phyloP scores from a whole-genome alignment of 352 stramenopile genomes.

The Pythium utonaiense region DNA sequence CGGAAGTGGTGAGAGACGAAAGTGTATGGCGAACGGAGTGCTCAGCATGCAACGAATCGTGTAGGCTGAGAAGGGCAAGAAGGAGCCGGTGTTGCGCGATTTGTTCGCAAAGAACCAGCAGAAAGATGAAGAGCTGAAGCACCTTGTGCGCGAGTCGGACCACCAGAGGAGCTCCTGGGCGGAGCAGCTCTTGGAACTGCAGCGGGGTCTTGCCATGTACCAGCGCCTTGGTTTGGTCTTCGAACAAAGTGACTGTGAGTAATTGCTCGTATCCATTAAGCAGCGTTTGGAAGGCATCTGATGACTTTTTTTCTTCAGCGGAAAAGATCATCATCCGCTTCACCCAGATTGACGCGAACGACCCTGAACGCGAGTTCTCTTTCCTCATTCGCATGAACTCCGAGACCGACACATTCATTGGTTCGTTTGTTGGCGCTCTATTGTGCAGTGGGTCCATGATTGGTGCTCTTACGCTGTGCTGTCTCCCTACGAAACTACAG shows the following conservation, averaged over 20 bases:
- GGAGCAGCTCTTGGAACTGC: constrained; percentile 56
- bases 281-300: too few species aligned
- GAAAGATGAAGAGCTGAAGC: constrained; percentile 55
- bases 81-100: constrained; percentile 59
- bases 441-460: too few species aligned
- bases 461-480: too few species aligned
- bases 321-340: constrained; percentile 66
- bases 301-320: constrained; percentile 26
- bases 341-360: constrained; percentile 61
- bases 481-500: constrained; percentile 15
- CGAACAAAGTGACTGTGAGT: constrained; percentile 50
- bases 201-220: constrained; percentile 64
- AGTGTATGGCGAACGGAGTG: too few species aligned
- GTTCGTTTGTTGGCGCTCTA: too few species aligned
- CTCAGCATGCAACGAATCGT: neutral
- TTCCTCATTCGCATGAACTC: constrained; percentile 70
- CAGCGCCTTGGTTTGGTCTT: constrained; percentile 66
- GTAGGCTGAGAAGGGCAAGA: constrained; percentile 47
- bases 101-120: constrained; percentile 54
- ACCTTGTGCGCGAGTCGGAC: constrained; percentile 32
- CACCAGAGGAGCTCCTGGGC: constrained; percentile 38
- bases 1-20: too few species aligned
- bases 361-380: constrained; percentile 57
- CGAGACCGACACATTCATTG: constrained; percentile 54
- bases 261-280: too few species aligned